These are phyloP conservation scores for Aspergillus pseudotamarii DNA, from an alignment of 2,329 filamentous ascomycete genomes.

Conservation along the genomic window DNA sequence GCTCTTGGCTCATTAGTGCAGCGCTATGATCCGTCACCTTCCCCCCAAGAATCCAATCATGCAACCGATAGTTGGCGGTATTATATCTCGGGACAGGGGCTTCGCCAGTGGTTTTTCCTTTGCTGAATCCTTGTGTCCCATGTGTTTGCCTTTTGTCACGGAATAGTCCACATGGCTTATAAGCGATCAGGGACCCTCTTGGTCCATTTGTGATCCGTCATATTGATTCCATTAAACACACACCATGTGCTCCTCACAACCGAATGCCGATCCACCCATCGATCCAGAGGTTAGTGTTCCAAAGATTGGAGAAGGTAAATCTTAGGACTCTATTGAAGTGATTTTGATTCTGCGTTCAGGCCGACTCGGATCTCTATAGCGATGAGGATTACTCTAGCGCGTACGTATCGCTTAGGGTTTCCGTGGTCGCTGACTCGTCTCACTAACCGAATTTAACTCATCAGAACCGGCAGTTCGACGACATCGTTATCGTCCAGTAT, in stretches of 20 bases:
- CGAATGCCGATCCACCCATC: not conserved
- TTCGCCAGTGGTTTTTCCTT: not conserved
- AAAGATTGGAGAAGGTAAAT: not conserved
- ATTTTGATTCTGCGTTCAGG: not conserved
- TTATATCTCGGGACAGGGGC: not conserved
- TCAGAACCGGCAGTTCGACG: slow-evolving; percentile 15
- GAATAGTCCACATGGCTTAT: not conserved
- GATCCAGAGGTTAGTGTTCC: not conserved
- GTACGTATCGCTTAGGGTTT: slow-evolving; percentile 7
- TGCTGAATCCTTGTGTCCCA: not conserved
- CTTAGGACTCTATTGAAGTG: not conserved
- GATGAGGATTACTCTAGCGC: slow-evolving; percentile 13
- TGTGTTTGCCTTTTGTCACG: not conserved
- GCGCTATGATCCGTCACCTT: not conserved
- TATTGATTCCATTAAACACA: not conserved
- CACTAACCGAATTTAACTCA: not conserved
- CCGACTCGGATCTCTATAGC: slow-evolving; percentile 11
- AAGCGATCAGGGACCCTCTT: not conserved
- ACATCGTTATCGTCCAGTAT: slow-evolving; percentile 22
- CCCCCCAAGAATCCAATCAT: not conserved
- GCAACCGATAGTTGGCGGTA: not conserved
- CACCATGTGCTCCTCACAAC: not conserved
- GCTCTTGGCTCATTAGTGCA: slow-evolving; percentile 2
- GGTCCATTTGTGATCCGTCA: not conserved
- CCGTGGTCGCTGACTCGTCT: too few relatives aligned